phyloP scores from a whole-genome alignment of 2,329 filamentous ascomycete species.

The Hymenoscyphus infarciens region DNA sequence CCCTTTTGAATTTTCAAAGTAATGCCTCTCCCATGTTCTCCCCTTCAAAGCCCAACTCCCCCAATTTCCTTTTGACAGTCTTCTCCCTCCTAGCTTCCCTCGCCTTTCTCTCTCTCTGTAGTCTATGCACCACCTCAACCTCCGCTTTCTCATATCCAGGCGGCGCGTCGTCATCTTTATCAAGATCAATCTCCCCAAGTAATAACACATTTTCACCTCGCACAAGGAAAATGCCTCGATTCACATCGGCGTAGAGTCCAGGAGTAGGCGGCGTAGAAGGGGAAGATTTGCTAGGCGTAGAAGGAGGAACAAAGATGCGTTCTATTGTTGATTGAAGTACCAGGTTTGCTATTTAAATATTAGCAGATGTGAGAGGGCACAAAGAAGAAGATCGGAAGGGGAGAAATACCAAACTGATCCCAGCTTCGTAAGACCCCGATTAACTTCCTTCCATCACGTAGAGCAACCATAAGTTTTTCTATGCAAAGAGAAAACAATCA shows the following conservation, averaged over 20 bases:
- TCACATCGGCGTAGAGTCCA: constrained; percentile 76
- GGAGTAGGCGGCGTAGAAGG: constrained; percentile 35
- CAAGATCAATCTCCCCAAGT: constrained; percentile 92
- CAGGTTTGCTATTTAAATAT: constrained; percentile 67
- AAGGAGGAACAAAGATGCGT: constrained; percentile 62
- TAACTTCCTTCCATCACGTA: constrained; percentile 91
- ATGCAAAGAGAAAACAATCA: constrained; percentile 5
- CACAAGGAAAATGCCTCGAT: constrained; percentile 84
- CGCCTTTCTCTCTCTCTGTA: constrained; percentile 69
- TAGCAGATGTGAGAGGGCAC: constrained; percentile 12
- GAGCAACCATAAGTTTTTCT: constrained; percentile 93
- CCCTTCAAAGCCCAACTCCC: constrained; percentile 80
- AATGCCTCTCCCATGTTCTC: constrained; percentile 76
- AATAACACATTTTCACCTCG: constrained; percentile 96
- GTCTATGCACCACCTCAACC: constrained; percentile 63
- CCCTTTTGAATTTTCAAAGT: constrained; percentile 44
- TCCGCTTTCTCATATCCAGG: constrained; percentile 63
- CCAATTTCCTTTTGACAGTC: constrained; percentile 65
- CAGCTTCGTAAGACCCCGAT: constrained; percentile 90
- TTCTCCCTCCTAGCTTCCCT: constrained; percentile 72
- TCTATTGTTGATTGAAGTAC: constrained; percentile 92
- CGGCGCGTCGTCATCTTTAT: constrained; percentile 87
- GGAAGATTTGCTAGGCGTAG: constrained; percentile 40
- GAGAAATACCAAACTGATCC: constrained; percentile 87
- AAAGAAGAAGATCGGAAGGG: constrained; percentile 3